Percentiles rank a stretch among this genome's conserved stretches.
Conservation (phyloP, 2,329 filamentous ascomycete species). For the Corynespora cassiicola region DNA sequence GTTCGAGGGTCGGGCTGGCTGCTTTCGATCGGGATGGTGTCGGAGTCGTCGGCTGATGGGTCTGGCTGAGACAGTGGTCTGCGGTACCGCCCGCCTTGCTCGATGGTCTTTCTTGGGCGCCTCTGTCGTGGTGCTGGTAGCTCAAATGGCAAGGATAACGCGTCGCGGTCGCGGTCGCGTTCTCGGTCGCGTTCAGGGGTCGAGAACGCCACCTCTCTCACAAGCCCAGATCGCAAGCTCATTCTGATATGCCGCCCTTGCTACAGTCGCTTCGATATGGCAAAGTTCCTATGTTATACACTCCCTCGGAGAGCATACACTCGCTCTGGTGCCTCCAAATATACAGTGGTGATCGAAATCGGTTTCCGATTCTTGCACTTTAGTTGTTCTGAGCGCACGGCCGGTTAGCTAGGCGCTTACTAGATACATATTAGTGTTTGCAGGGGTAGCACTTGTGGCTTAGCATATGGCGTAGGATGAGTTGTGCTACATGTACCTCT, state of each 20-base stretch:
- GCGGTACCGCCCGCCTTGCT: conserved; percentile 8
- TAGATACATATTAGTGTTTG: conserved; percentile 1
- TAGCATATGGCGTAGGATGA: not conserved
- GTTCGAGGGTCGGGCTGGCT: conserved; percentile 6
- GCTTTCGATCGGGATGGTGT: conserved; percentile 8
- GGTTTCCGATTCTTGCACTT: no score
- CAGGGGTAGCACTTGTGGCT: not conserved
- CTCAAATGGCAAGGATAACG: not conserved
- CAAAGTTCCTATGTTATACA: no score
- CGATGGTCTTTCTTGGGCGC: conserved; percentile 5
- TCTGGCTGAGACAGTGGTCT: conserved; percentile 7
- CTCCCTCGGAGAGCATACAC: no score
- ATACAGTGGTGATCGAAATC: conserved; percentile 3
- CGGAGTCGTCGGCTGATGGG: conserved; percentile 9
- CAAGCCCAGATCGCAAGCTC: no score
- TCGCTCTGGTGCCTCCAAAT: no score
- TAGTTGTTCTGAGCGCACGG: conserved; percentile 2
- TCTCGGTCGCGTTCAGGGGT: conserved; percentile 1
- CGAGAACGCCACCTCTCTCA: no score
- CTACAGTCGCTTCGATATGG: no score
- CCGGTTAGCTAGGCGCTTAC: conserved; percentile 1
- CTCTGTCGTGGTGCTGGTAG: conserved; percentile 7
- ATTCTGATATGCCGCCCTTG: no score
- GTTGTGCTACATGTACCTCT: conserved; percentile 3
- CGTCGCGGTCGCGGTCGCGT: not conserved